A percentile compares a stretch with the other conserved stretches of the same genome.
phyloP scores from a whole-genome alignment of 805 yeast genomes.

The Schizosaccharomyces japonicus region DNA sequence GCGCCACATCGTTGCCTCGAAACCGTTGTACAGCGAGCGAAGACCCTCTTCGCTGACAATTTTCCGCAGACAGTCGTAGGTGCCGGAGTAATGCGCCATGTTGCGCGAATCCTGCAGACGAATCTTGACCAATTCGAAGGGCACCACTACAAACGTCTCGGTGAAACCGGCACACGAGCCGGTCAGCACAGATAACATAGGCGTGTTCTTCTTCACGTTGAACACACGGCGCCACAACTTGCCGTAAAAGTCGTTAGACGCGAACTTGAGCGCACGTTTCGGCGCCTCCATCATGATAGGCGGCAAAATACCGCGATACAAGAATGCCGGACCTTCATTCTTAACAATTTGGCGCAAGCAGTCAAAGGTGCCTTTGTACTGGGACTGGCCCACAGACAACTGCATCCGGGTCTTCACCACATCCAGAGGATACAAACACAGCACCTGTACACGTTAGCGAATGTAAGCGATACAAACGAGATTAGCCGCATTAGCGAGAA shows the following conservation, averaged over 20 bases:
- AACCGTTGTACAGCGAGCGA: conserved; percentile 71
- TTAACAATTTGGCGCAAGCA: conserved; percentile 62
- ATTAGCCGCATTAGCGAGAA: too few relatives aligned
- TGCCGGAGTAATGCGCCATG: conserved; percentile 41
- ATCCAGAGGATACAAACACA: conserved; percentile 77
- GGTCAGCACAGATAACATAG: conserved; percentile 63
- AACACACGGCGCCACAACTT: conserved; percentile 50
- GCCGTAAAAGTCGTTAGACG: conserved; percentile 94
- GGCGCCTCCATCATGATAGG: conserved; percentile 99
- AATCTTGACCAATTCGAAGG: conserved; percentile 86
- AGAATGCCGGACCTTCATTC: conserved; percentile 58
- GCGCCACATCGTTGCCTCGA: conserved; percentile 94
- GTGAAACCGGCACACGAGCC: conserved; percentile 98
- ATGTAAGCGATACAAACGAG: background rate
- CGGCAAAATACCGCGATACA: conserved; percentile 84
- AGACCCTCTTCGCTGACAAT: conserved; percentile 56
- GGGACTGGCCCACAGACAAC: conserved; percentile 39
- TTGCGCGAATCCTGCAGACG: conserved; percentile 76
- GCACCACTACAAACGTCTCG: conserved; percentile 90
- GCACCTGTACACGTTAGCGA: conserved; percentile 19
- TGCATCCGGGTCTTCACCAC: conserved; percentile 82
- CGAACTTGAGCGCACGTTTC: conserved; percentile 91
- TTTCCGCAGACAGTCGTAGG: conserved; percentile 54
- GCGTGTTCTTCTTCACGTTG: conserved; percentile 47
- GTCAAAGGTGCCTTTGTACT: conserved; percentile 64